Evolutionary conservation across 23 red algal species (phyloP).

Genomic region (Gracilariopsis chorda): DNA sequence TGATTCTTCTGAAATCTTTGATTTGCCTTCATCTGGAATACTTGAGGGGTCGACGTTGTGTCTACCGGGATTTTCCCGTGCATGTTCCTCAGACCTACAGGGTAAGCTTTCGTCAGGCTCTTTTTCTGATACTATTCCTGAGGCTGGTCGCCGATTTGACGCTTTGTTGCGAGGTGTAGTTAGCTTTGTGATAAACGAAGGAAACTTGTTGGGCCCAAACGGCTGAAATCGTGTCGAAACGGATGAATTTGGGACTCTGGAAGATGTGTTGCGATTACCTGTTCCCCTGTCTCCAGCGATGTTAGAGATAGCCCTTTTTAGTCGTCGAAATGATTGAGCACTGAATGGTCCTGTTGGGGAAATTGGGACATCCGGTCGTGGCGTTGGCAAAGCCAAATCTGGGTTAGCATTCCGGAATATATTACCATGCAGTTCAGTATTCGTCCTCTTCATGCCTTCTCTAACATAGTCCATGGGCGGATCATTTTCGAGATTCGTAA

Average conservation of each 20-base stretch:
- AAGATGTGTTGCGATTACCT: neutral
- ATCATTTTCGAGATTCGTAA: neutral
- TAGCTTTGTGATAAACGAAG: constrained; percentile 1
- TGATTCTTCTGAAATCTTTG: too few species aligned
- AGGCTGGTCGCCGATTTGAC: neutral
- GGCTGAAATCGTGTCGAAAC: neutral
- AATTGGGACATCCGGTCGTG: neutral
- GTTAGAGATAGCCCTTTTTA: neutral
- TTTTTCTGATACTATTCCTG: too few species aligned
- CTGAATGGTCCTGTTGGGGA: neutral
- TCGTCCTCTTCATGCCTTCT: constrained; percentile 26
- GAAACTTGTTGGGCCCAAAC: neutral
- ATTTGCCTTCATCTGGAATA: too few species aligned
- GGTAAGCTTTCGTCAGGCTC: too few species aligned
- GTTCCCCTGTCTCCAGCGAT: neutral
- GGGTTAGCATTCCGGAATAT: neutral
- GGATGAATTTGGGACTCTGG: neutral
- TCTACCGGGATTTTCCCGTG: too few species aligned
- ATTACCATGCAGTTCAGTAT: constrained; percentile 11
- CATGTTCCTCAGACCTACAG: too few species aligned
- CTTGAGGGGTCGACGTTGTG: too few species aligned
- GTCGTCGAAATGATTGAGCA: neutral
- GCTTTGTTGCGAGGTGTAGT: neutral
- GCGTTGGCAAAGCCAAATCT: constrained; percentile 11
- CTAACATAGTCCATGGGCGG: neutral